A percentile compares a stretch with the other conserved stretches of the same genome.
Conservation (phyloP, 495 filamentous ascomycete genomes). For the Mytilinidion resinicola region DNA sequence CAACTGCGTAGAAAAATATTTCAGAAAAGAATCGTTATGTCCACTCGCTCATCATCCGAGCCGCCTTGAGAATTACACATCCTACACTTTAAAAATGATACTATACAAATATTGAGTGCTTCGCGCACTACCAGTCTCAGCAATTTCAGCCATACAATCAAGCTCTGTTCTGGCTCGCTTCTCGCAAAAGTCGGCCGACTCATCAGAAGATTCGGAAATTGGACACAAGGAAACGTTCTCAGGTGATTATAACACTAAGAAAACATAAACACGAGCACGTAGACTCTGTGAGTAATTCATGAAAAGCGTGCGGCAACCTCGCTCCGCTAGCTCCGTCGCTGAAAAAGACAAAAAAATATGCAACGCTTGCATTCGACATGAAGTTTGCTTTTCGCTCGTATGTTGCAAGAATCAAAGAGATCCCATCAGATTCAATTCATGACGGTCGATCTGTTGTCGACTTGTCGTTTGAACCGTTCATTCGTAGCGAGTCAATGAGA, state of each 20-base stretch:
- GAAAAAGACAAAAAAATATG: background rate
- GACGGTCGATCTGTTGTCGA: background rate
- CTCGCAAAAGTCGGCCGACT: no score
- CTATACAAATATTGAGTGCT: background rate
- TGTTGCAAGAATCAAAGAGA: background rate
- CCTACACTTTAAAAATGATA: slow-evolving; percentile 1
- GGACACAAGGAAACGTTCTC: no score
- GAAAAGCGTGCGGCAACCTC: background rate
- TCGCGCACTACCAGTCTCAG: no score
- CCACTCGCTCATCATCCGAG: background rate
- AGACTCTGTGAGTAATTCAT: no score
- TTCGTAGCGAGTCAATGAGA: background rate
- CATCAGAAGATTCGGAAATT: no score
- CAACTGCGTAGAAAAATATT: background rate
- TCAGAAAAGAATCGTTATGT: slow-evolving; percentile 1
- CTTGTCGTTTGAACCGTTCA: background rate
- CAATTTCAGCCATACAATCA: no score
- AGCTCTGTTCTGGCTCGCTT: no score
- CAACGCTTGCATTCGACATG: slow-evolving; percentile 3
- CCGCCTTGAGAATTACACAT: slow-evolving; percentile 3
- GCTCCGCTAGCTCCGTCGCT: background rate
- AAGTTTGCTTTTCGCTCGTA: background rate
- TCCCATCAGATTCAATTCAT: background rate
- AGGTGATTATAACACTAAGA: no score
- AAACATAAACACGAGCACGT: no score